These are phyloP conservation scores for Lycium ferocissimum DNA, from an alignment of 257 asterid genomes.

Conservation along the genomic window DNA sequence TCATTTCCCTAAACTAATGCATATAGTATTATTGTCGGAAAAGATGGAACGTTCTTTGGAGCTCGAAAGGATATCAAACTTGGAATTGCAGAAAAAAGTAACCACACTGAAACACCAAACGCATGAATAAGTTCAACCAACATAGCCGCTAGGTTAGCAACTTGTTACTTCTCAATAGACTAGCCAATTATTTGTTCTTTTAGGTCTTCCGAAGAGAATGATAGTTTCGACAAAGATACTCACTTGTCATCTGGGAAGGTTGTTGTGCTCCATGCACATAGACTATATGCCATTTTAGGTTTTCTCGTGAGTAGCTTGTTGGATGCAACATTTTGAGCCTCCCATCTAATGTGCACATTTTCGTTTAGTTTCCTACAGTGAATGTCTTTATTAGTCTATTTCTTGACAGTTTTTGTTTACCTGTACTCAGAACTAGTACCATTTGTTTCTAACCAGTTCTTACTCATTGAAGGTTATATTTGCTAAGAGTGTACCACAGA, in stretches of 20 bases:
- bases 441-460: not conserved
- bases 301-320: not conserved
- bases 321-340: not conserved
- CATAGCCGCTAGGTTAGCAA: not conserved
- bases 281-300: not conserved
- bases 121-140: not conserved
- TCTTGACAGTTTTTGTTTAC: not conserved
- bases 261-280: not conserved
- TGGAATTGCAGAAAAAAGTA: conserved; percentile 84
- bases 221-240: not conserved
- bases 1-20: conserved; percentile 22
- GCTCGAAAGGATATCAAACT: conserved; percentile 68
- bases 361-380: not conserved
- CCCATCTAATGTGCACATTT: not conserved
- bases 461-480: not conserved
- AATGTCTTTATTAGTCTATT: not conserved
- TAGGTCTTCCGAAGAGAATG: not conserved
- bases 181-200: not conserved
- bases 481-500: not conserved
- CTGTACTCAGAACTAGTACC: not conserved
- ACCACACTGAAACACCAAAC: conserved; percentile 47
- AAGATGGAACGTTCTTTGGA: conserved; percentile 95
- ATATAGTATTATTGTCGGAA: conserved; percentile 36
- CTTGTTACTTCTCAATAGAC: not conserved
- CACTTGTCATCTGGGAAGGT: not conserved